A percentile compares a stretch with the other conserved stretches of the same genome.
Evolutionary conservation across 169 alveolate genomes (phyloP).

Genomic region (Cardiosporidium cionae): DNA sequence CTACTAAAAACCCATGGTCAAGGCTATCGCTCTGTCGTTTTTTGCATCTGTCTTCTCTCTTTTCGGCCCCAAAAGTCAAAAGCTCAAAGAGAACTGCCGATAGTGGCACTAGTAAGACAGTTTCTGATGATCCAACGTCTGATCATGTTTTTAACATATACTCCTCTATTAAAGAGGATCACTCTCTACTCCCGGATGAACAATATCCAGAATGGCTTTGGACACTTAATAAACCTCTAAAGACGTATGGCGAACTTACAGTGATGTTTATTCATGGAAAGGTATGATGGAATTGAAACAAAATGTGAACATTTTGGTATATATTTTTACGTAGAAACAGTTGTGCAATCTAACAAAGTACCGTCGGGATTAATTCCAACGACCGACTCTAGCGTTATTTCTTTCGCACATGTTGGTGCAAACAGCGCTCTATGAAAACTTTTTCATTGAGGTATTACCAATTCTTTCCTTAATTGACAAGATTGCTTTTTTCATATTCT

Average conservation of each 20-base stretch:
- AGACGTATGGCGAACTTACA: not conserved
- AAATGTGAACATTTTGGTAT: not conserved
- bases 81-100: not conserved
- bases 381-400: too few relatives aligned
- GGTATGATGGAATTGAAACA: not conserved
- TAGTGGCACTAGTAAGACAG: too few relatives aligned
- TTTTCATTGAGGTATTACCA: too few relatives aligned
- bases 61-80: not conserved
- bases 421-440: too few relatives aligned
- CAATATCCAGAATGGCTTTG: not conserved
- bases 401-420: too few relatives aligned
- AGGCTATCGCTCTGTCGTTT: too few relatives aligned
- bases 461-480: too few relatives aligned
- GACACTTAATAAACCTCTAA: not conserved
- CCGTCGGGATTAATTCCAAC: too few relatives aligned
- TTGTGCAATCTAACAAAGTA: too few relatives aligned
- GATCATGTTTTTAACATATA: not conserved
- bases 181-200: not conserved
- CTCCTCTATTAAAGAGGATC: not conserved
- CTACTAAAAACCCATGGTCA: too few relatives aligned
- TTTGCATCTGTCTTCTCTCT: not conserved
- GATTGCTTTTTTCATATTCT: too few relatives aligned
- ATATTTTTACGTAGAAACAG: too few relatives aligned
- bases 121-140: not conserved
- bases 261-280: slow-evolving; percentile 1